Evolutionary conservation across 805 yeast species (phyloP).

Genomic region (Teunomyces aglyptinius): DNA sequence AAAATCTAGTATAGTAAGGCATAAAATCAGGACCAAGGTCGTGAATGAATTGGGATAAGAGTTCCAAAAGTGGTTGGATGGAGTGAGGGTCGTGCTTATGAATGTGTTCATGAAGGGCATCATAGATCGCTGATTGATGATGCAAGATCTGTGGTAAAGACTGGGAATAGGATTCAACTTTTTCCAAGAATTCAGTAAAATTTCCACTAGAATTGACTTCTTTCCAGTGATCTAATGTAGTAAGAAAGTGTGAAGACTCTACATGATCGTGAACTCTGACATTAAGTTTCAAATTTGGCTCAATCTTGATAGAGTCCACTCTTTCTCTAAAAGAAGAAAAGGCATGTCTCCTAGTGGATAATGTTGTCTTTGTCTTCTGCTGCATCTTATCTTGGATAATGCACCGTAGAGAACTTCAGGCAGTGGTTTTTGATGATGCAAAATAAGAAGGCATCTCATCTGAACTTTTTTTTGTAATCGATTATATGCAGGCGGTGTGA

Average conservation of each 20-base stretch:
- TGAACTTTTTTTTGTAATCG: constrained; percentile 1
- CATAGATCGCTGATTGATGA: constrained; percentile 61
- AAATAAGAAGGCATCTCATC: constrained; percentile 12
- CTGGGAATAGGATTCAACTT: constrained; percentile 53
- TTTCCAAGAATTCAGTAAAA: constrained; percentile 62
- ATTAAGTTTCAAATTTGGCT: constrained; percentile 56
- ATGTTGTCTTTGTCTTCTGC: constrained; percentile 40
- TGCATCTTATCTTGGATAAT: neutral
- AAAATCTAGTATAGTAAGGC: constrained; percentile 57
- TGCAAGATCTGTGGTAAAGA: constrained; percentile 79
- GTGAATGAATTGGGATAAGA: constrained; percentile 78
- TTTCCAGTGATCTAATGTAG: constrained; percentile 81
- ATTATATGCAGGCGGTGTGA: neutral
- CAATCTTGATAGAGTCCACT: constrained; percentile 79
- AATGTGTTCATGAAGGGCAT: constrained; percentile 47
- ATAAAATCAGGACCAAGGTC: constrained; percentile 92
- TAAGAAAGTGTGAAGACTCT: constrained; percentile 73
- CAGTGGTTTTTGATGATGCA: neutral
- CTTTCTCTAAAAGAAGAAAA: constrained; percentile 80
- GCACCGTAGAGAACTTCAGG: neutral
- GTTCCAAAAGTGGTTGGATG: constrained; percentile 76
- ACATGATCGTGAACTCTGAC: constrained; percentile 67
- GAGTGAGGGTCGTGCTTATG: constrained; percentile 63
- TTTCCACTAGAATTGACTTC: constrained; percentile 77
- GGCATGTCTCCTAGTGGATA: constrained; percentile 55